Conservation (phyloP, 2,329 filamentous ascomycete species). For the Phialocephala sp. region DNA sequence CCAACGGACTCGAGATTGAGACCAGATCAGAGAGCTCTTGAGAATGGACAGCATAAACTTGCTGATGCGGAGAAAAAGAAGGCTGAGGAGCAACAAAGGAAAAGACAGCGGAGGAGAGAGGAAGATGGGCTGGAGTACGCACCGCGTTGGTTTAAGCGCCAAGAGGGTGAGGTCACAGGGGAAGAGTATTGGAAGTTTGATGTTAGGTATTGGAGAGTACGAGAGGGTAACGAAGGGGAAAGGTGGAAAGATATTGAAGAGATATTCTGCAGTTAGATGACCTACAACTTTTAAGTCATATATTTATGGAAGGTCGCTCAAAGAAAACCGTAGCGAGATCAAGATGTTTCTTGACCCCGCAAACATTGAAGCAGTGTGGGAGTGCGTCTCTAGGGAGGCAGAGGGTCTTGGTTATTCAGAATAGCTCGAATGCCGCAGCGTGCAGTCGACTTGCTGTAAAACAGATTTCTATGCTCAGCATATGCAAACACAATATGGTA, state of each 20-base stretch:
- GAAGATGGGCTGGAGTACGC: not conserved
- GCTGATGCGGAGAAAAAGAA: constrained; percentile 3
- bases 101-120: not conserved
- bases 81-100: not conserved
- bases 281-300: not conserved
- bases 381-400: too few relatives aligned
- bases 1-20: constrained; percentile 4
- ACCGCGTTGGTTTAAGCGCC: not conserved
- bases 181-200: not conserved
- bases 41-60: constrained; percentile 1
- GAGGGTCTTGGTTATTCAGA: not conserved
- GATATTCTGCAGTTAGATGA: not conserved
- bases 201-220: not conserved
- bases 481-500: constrained; percentile 18
- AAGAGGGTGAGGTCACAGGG: not conserved
- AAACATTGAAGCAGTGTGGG: too few relatives aligned
- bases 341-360: not conserved
- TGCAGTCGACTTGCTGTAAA: not conserved
- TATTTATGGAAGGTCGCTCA: not conserved
- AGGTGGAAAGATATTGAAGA: not conserved
- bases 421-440: not conserved
- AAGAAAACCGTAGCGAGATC: too few relatives aligned
- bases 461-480: not conserved
- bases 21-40: not conserved
- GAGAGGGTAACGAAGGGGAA: not conserved